phyloP scores from a whole-genome alignment of 2,329 filamentous ascomycete species.

The Myriosclerotinia duriaeana region DNA sequence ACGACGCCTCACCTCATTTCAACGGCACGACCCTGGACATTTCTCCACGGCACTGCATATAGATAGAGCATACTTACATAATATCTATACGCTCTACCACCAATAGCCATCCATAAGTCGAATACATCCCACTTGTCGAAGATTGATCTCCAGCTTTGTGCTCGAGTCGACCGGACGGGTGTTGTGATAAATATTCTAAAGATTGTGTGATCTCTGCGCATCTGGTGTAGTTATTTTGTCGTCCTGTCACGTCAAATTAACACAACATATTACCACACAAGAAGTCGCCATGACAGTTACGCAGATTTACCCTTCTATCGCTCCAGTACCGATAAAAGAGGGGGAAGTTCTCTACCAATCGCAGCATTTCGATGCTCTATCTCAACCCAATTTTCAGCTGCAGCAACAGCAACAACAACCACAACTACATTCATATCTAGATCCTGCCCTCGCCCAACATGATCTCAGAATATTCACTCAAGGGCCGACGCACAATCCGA shows the following conservation, averaged over 20 bases:
- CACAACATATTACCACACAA: not conserved
- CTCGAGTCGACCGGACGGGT: constrained; percentile 8
- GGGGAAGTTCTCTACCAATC: constrained; percentile 5
- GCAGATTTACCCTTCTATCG: constrained; percentile 20
- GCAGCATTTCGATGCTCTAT: constrained; percentile 16
- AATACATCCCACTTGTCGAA: constrained; percentile 16
- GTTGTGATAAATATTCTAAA: not conserved
- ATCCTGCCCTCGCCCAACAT: constrained; percentile 15
- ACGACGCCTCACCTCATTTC: constrained; percentile 17
- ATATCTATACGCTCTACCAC: not conserved
- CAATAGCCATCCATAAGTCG: constrained; percentile 21
- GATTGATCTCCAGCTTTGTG: constrained; percentile 1
- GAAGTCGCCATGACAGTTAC: constrained; percentile 10
- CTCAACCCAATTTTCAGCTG: constrained; percentile 4
- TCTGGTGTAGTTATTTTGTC: constrained; percentile 2
- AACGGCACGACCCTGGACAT: not conserved
- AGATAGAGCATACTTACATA: constrained; percentile 17
- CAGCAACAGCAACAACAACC: not conserved
- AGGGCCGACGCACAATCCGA: not conserved
- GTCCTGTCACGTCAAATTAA: constrained; percentile 4
- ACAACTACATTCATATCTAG: constrained; percentile 3
- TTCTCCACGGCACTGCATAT: constrained; percentile 14
- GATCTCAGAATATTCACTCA: constrained; percentile 13
- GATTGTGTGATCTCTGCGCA: constrained; percentile 15
- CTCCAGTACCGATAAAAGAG: constrained; percentile 13